Evolutionary conservation across 2,329 filamentous ascomycete species (phyloP).

Genomic region (Blastomyces gilchristii): DNA sequence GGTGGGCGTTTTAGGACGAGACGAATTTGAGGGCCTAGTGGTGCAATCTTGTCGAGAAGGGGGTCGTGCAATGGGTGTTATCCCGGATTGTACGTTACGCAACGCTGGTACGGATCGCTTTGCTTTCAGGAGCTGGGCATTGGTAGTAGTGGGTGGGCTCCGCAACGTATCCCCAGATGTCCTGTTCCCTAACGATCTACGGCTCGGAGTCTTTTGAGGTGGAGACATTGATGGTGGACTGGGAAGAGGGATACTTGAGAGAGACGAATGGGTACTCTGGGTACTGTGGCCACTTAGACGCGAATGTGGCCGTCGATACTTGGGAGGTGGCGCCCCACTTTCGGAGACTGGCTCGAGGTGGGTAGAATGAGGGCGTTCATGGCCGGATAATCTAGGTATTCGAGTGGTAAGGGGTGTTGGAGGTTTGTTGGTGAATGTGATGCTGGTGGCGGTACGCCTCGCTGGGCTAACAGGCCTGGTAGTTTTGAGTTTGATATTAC

Average conservation of each 20-base stretch:
- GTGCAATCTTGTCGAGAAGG: conserved; percentile 31
- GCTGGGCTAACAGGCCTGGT: conserved; percentile 58
- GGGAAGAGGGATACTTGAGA: conserved; percentile 53
- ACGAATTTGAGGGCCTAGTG: conserved; percentile 23
- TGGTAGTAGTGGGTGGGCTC: conserved; percentile 43
- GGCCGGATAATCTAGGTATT: conserved; percentile 64
- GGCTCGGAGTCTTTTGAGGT: conserved; percentile 50
- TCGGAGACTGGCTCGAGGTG: conserved; percentile 84
- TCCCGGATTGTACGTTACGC: conserved; percentile 33
- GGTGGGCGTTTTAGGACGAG: conserved; percentile 60
- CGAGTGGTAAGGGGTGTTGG: conserved; percentile 48
- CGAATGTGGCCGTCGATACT: conserved; percentile 54
- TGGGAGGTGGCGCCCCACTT: conserved; percentile 61
- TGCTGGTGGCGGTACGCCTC: conserved; percentile 62
- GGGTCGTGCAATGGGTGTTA: conserved; percentile 28
- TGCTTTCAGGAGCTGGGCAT: conserved; percentile 45
- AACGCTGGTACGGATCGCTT: conserved; percentile 54
- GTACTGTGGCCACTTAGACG: conserved; percentile 55
- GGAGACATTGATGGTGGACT: conserved; percentile 49
- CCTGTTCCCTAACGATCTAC: conserved; percentile 46
- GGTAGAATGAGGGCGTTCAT: conserved; percentile 61
- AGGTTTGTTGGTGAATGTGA: conserved; percentile 85
- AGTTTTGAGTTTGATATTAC: conserved; percentile 81
- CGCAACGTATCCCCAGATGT: conserved; percentile 27
- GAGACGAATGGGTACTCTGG: conserved; percentile 58